Percentiles rank a stretch among this genome's conserved stretches.
Conservation (phyloP, 331 rosid genomes). For the Rosa hybrid region DNA sequence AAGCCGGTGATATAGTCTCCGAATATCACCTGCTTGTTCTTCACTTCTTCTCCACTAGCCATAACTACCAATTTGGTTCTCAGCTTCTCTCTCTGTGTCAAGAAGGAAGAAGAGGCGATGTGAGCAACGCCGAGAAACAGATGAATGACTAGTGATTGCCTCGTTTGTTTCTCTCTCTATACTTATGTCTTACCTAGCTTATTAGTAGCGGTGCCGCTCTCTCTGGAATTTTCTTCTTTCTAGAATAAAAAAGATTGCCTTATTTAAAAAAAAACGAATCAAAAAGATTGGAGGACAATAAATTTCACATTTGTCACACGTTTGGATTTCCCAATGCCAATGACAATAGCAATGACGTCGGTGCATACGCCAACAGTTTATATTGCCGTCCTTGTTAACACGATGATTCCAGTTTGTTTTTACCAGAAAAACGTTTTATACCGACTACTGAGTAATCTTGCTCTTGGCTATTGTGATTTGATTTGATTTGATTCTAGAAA, state of each 20-base stretch:
- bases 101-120: neutral
- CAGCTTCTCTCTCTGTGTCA: neutral
- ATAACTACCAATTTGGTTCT: neutral
- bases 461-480: too few species aligned
- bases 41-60: constrained; percentile 14
- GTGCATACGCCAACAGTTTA: neutral
- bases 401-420: neutral
- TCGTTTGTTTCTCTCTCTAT: neutral
- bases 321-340: neutral
- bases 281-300: neutral
- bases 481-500: too few species aligned
- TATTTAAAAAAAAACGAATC: too few species aligned
- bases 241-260: too few species aligned
- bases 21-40: constrained; percentile 20
- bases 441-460: too few species aligned
- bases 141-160: neutral
- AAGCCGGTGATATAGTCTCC: constrained; percentile 6
- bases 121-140: neutral
- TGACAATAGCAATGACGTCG: neutral
- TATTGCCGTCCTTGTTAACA: neutral
- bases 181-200: neutral
- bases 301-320: neutral
- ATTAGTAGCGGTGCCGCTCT: neutral
- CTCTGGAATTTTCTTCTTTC: neutral
- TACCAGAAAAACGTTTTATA: too few species aligned